Conservation (phyloP, 345 rosid species). For the Crucihimalaya himalaica region DNA sequence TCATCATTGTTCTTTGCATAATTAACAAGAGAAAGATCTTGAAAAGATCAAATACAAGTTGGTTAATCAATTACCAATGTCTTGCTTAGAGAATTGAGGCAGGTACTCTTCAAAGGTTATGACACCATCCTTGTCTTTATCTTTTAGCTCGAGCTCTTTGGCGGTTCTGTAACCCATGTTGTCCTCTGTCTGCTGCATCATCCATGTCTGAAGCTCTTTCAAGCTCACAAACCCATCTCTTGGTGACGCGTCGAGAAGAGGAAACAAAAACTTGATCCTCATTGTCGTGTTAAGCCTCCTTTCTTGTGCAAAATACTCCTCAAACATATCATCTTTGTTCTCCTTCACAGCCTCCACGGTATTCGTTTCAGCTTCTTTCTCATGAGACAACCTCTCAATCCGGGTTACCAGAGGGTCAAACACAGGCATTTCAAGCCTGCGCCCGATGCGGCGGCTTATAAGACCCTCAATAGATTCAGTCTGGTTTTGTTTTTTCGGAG, state of each 20-base stretch:
- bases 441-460: conserved; percentile 56
- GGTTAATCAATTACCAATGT: conserved; percentile 45
- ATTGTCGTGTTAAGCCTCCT: conserved; percentile 55
- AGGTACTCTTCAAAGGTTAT: conserved; percentile 59
- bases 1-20: neutral
- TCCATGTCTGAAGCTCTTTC: conserved; percentile 68
- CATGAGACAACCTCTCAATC: conserved; percentile 46
- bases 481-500: conserved; percentile 26
- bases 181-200: conserved; percentile 49
- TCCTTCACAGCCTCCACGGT: conserved; percentile 16
- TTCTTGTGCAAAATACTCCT: conserved; percentile 44
- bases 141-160: conserved; percentile 47
- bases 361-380: conserved; percentile 4
- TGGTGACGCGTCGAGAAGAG: conserved; percentile 57
- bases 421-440: conserved; percentile 36
- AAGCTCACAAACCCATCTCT: conserved; percentile 52
- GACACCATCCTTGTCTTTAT: conserved; percentile 57
- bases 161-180: conserved; percentile 52
- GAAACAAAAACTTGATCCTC: conserved; percentile 65
- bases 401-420: conserved; percentile 62
- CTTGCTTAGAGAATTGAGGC: conserved; percentile 56
- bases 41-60: neutral
- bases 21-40: conserved; percentile 5
- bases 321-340: conserved; percentile 21
- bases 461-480: conserved; percentile 17